A percentile compares a stretch with the other conserved stretches of the same genome.
phyloP scores from a whole-genome alignment of 352 stramenopile genomes.

The Blastocystis sp. region DNA sequence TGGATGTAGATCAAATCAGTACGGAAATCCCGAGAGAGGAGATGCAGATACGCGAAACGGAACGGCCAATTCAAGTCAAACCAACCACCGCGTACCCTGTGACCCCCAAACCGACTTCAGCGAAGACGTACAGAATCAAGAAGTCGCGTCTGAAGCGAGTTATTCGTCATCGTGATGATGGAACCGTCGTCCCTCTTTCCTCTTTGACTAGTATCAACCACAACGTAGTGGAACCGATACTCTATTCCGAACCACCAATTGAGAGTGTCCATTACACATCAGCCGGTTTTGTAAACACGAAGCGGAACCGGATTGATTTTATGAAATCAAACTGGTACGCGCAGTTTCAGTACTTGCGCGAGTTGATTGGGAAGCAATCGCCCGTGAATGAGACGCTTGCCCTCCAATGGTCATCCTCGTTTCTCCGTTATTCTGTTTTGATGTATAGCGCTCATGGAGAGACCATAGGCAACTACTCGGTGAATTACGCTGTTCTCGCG shows the following conservation, averaged over 20 bases:
- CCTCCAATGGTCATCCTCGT: background rate
- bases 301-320: constrained; percentile 9
- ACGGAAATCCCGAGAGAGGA: too few relatives aligned
- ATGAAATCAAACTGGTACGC: constrained; percentile 13
- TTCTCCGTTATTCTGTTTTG: background rate
- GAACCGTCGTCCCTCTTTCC: background rate
- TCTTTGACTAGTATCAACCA: constrained; percentile 14
- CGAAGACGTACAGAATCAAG: background rate
- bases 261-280: background rate
- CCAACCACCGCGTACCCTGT: too few relatives aligned
- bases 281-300: background rate
- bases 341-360: constrained; percentile 48
- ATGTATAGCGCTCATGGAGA: background rate
- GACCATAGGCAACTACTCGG: background rate
- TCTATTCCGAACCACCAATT: background rate
- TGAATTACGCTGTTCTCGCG: constrained; percentile 2
- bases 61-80: too few relatives aligned
- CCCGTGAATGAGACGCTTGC: background rate
- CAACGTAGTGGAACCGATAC: background rate
- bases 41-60: too few relatives aligned
- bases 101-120: background rate
- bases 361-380: background rate
- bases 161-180: background rate
- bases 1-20: too few relatives aligned
- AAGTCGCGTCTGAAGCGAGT: background rate